Evolutionary conservation across 805 yeast species (phyloP).

Genomic region (Candida broadrunensis): DNA sequence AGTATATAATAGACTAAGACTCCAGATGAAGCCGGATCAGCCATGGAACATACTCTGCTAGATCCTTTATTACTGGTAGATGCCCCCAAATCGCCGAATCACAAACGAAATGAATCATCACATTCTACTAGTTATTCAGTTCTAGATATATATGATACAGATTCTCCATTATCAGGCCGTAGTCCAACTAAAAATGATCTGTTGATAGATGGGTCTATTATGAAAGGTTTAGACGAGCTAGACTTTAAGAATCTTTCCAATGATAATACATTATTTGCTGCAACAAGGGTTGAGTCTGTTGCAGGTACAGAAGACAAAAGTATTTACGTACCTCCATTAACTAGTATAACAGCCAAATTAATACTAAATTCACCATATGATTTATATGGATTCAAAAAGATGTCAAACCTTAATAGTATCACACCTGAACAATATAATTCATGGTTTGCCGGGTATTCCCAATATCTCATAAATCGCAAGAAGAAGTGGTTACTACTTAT

Average conservation of each 20-base stretch:
- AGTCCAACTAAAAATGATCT: constrained; percentile 1
- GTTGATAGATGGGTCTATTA: not conserved
- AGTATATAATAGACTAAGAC: too few relatives aligned
- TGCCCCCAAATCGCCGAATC: constrained; percentile 7
- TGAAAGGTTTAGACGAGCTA: constrained; percentile 6
- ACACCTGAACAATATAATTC: constrained; percentile 56
- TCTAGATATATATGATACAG: constrained; percentile 30
- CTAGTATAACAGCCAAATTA: not conserved
- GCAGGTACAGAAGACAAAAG: not conserved
- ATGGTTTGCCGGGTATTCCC: constrained; percentile 75
- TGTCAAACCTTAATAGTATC: constrained; percentile 44
- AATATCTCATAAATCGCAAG: constrained; percentile 61
- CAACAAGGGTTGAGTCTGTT: not conserved
- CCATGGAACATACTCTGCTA: too few relatives aligned
- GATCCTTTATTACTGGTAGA: not conserved
- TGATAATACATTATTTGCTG: constrained; percentile 2
- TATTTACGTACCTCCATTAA: constrained; percentile 1
- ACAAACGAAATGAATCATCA: constrained; percentile 27
- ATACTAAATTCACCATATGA: constrained; percentile 41
- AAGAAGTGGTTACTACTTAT: constrained; percentile 73
- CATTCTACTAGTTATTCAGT: constrained; percentile 36
- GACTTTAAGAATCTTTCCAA: constrained; percentile 3
- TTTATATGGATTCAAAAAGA: constrained; percentile 84
- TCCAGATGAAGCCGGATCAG: too few relatives aligned
- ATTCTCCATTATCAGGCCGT: constrained; percentile 4